Base-by-base conservation (phyloP, 1,139 yeast genomes). In the Sugiyamaella novakii region DNA sequence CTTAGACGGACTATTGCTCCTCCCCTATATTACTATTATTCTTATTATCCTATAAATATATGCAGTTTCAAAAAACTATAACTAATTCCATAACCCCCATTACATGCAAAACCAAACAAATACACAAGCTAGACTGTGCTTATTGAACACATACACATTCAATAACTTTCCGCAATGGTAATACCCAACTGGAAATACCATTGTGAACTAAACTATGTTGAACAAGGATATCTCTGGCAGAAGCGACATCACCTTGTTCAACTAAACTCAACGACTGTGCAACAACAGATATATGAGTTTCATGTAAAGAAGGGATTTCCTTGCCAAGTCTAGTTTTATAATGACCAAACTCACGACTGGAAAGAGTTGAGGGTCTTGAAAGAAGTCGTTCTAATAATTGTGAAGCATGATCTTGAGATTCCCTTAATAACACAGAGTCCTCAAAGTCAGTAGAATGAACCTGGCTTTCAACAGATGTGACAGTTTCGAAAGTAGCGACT, bases 141-240 rank as follows among this genome's bases (percentile, higher is more conserved):
- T n/a, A n/a, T n/a, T n/a, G n/a, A n/a, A n/a, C n/a, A n/a, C n/a
- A 24, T n/a, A 33, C 39, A n/a, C 45, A 48, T 48, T 76, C 81
- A 21, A 80, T 61, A 2, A 79, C 61, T 56, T 76, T 78, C 47
- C 79, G 73, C 41, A 81, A 63, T 3, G 85, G 81, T 17, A 75
- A 67, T 47, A 81, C 76, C 86, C 87, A 81, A 12, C 64, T 54
- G 44, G 81, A 74, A 3, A 77, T 77, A 1, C 82, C 82, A 49
- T 72, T 77, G 54, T 78, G 74, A 3, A 63, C 58, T 66, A 80
- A 67, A 76, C 79, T 78, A 60, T 76, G 79, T 44, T 70, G 68
- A 5, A 63, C 77, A 56, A 55, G 73, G 55, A 38, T 64, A 59
- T 53, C 61, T 50, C 64, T 69, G 56, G 60, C 67, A n/a, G 43